These are phyloP conservation scores for Zymoseptoria crescenta DNA, from an alignment of 2,329 filamentous ascomycete species.

Conservation along the genomic window DNA sequence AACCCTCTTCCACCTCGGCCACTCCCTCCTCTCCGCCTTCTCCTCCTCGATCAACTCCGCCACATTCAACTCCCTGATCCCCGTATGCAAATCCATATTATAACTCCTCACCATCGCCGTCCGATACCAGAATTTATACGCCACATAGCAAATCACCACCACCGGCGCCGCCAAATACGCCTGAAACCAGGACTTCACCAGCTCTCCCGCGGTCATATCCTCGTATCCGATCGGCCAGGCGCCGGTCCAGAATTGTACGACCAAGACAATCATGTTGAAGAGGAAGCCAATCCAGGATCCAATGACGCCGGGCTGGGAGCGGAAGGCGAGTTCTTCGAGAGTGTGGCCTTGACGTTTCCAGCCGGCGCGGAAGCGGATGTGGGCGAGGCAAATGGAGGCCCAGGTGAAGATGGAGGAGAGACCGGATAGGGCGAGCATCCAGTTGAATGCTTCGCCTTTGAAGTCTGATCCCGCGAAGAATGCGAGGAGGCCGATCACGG, in stretches of 20 bases:
- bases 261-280: conserved; percentile 58
- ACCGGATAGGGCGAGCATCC: conserved; percentile 69
- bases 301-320: conserved; percentile 46
- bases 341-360: conserved; percentile 62
- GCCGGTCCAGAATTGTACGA: conserved; percentile 72
- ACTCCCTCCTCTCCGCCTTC: conserved; percentile 56
- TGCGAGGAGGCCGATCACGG: conserved; percentile 62
- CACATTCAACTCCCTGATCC: conserved; percentile 76
- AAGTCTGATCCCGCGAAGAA: conserved; percentile 63
- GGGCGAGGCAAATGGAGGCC: conserved; percentile 78
- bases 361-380: conserved; percentile 81
- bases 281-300: conserved; percentile 56
- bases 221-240: conserved; percentile 57
- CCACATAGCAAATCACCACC: conserved; percentile 27
- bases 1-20: conserved; percentile 42
- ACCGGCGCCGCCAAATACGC: conserved; percentile 29
- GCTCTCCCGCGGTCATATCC: conserved; percentile 8
- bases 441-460: conserved; percentile 60
- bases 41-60: conserved; percentile 73
- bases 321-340: conserved; percentile 59
- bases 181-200: conserved; percentile 22
- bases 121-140: conserved; percentile 26
- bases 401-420: conserved; percentile 71
- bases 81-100: conserved; percentile 83
- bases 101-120: conserved; percentile 50